Conservation (phyloP, 2,329 filamentous ascomycete genomes). For the Leptosphaerulina australis region DNA sequence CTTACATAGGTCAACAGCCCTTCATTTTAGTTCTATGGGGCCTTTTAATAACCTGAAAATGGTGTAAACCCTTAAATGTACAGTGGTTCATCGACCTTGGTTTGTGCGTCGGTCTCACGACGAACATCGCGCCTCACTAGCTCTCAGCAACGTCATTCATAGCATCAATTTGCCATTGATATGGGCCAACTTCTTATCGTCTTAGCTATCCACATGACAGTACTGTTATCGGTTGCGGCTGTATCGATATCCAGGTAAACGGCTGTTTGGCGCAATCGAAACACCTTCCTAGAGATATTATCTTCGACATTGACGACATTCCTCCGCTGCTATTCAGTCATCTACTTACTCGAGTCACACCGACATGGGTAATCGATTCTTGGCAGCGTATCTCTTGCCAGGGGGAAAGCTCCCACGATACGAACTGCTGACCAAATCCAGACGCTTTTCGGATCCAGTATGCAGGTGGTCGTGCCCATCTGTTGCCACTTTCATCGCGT, state of each 20-base stretch:
- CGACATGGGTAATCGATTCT: conserved; percentile 6
- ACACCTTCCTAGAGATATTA: conserved; percentile 6
- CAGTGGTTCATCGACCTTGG: not conserved
- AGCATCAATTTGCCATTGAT: conserved; percentile 1
- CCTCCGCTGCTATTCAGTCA: not conserved
- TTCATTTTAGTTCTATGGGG: too few species aligned
- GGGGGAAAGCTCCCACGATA: not conserved
- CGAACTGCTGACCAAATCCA: not conserved
- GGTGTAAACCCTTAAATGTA: too few species aligned
- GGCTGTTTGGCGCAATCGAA: conserved; percentile 23
- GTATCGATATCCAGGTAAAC: conserved; percentile 13
- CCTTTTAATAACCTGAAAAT: too few species aligned
- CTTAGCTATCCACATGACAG: not conserved
- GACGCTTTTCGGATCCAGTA: not conserved
- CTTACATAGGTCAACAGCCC: too few species aligned
- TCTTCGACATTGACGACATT: not conserved
- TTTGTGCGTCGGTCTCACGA: conserved; percentile 2
- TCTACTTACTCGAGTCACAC: not conserved
- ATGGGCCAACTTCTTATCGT: not conserved
- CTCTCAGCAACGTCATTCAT: not conserved
- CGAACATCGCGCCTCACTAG: not conserved
- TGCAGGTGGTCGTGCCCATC: not conserved
- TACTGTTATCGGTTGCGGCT: conserved; percentile 11
- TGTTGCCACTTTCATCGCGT: not conserved
- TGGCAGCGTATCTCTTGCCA: conserved; percentile 5